Base-by-base conservation (phyloP, 371 early-diverging fungal species). In the Mucor saturninus region DNA sequence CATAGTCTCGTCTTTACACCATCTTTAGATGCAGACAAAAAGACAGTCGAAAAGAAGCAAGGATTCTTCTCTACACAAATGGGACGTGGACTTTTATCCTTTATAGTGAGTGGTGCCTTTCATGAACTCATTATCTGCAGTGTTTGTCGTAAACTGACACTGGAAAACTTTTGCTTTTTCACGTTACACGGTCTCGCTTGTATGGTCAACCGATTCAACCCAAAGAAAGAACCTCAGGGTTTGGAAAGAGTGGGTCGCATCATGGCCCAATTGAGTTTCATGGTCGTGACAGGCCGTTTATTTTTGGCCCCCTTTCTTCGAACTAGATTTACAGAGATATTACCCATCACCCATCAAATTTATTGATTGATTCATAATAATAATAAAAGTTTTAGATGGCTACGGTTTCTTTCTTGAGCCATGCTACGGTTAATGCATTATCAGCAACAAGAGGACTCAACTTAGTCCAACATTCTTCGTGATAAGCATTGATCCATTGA, bases 401-500 rank as follows among this genome's bases (percentile, higher is more conserved):
- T 15, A 55, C 52, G 4, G 92, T 89, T 58, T 92, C 91, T 40
- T 86, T 83, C 75, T 89, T 75, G 38, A 98, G 79, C 96, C 96
- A 97, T 56, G 85, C 83, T 60, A 79, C 79, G 7, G 83, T 93
- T 28, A 83, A 70, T 31, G 83, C 77, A 56, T 84, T 88, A 56
- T 84, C 71, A 54, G 85, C 77, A 57, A 98, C 65, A 35, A 91
- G 75, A 32, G 95, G 95, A 21, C 83, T 73, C 11, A 98, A 85
- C 73, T 89, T 91, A 39, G 84, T 83, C 62, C 83, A 80, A 63
- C 90, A 90, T 65, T 87, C 83, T 6, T 75, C 69, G 69, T 98
- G 93, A 77, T 95, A 97, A 32, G 72, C 73, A 71, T 98, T 91
- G 28, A 98, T 72, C 96, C 96, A 97, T 46, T 88, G 75, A 13